Base-by-base conservation (phyloP, 768 basidiomycete species). In the Agaricus subrufescens region DNA sequence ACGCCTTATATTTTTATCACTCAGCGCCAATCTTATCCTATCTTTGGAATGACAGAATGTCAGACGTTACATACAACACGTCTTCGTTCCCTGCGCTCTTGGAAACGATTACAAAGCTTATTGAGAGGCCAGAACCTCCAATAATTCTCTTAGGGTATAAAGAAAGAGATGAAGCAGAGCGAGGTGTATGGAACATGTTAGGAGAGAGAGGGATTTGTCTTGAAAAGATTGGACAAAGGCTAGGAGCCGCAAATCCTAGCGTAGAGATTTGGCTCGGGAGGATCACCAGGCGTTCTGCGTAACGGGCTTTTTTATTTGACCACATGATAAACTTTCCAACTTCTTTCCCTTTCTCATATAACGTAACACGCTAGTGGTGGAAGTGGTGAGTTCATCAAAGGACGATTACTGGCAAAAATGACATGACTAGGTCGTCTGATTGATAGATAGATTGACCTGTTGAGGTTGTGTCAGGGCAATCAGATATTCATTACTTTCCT, bases 11-110 rank as follows among this genome's bases (percentile, higher is more conserved):
- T 38, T 5, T n/a, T 42, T 12, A 14, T 8, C 34, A 30, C 50
- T 52, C 3, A 29, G 39, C 6, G n/a, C 11, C 42, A 19, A 26
- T 14, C n/a, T 31, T 19, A 26, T 25, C 3, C 29, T 9, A 52
- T 46, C 8, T 30, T 25, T 39, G 49, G 14, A 6, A 42, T 4
- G n/a, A 30, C 61, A 94, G 93, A 44, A 92, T 95, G 85, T 90
- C 93, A 11, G 94, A 97, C 63, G 91, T 95, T 7, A 87, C 92
- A 1, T 96, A 95, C 73, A 96, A 96, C 71, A 91, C 90, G 0
- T 73, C 84, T 1, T 88, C 91, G 1, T 97, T 96, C 68, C 82
- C 89, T 2, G 76, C 87, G 0, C 81, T 96, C 40, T 69, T 92
- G 15, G 71, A 72, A n/a, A 94, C 91, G 0, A 71, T 96, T 25